phyloP scores from a whole-genome alignment of 1,139 yeast genomes.

The Pichia sp. region DNA sequence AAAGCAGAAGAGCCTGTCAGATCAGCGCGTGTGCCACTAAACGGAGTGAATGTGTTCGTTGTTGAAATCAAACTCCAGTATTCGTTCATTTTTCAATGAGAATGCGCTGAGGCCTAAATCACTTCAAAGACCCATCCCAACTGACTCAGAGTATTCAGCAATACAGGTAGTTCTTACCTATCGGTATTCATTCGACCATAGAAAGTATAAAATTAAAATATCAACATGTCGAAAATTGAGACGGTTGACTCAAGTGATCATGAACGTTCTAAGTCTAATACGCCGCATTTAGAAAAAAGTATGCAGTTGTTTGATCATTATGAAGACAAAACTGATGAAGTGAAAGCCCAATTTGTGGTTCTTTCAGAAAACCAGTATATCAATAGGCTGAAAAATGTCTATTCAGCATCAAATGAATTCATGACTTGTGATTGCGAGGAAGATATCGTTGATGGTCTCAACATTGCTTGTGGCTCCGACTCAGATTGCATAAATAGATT shows the following conservation, averaged over 20 bases:
- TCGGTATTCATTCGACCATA: not conserved
- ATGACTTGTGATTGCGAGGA: slow-evolving; percentile 89
- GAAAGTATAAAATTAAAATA: not conserved
- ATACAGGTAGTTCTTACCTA: not conserved
- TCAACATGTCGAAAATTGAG: not conserved
- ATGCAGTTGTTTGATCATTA: slow-evolving; percentile 41
- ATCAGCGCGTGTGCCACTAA: slow-evolving; percentile 8
- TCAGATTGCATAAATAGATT: slow-evolving; percentile 88
- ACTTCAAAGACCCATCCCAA: not conserved
- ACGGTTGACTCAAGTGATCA: slow-evolving; percentile 1
- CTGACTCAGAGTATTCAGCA: too few species aligned
- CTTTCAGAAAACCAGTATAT: slow-evolving; percentile 60
- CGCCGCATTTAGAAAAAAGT: slow-evolving; percentile 21
- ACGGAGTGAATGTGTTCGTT: not conserved
- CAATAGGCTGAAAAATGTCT: slow-evolving; percentile 24
- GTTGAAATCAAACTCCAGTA: not conserved
- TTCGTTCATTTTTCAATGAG: not conserved
- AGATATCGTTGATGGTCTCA: slow-evolving; percentile 37
- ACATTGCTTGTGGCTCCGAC: slow-evolving; percentile 78
- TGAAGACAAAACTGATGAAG: slow-evolving; percentile 68
- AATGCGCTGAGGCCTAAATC: not conserved
- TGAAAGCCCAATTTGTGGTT: slow-evolving; percentile 51
- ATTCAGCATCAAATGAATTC: slow-evolving; percentile 35
- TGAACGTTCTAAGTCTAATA: slow-evolving; percentile 17
- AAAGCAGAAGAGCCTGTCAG: slow-evolving; percentile 4